Conservation (phyloP, 1,284 basidiomycete species). For the Cutaneotrichosporon arboriforme region DNA sequence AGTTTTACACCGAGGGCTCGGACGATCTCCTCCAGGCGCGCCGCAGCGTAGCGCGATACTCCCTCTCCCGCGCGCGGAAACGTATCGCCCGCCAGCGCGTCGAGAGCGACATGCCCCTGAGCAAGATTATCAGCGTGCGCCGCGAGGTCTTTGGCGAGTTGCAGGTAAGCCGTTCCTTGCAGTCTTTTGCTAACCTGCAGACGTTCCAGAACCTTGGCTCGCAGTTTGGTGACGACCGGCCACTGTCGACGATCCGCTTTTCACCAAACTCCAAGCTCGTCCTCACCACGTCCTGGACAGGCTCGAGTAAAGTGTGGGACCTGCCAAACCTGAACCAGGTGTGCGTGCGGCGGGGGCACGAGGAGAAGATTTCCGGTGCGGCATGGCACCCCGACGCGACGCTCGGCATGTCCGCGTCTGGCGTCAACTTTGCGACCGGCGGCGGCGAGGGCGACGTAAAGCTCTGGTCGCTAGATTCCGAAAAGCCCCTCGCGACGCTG, state of each 20-base stretch:
- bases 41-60: conserved; percentile 79
- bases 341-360: conserved; percentile 69
- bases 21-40: conserved; percentile 78
- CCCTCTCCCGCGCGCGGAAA: conserved; percentile 86
- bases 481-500: conserved; percentile 71
- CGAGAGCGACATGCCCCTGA: conserved; percentile 81
- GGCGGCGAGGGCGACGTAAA: conserved; percentile 80
- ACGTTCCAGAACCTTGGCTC: conserved; percentile 88
- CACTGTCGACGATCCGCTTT: conserved; percentile 89
- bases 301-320: conserved; percentile 89
- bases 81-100: conserved; percentile 81
- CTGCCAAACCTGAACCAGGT: conserved; percentile 79
- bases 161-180: conserved; percentile 56
- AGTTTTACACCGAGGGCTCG: conserved; percentile 92
- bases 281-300: conserved; percentile 93
- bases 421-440: conserved; percentile 84
- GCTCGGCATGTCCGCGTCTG: conserved; percentile 60
- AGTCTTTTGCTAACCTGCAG: conserved; percentile 48
- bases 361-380: conserved; percentile 86
- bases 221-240: conserved; percentile 94
- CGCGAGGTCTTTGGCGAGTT: conserved; percentile 84
- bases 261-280: conserved; percentile 82
- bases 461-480: conserved; percentile 72
- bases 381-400: conserved; percentile 98
- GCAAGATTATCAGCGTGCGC: conserved; percentile 82